Percentiles rank a stretch among this genome's conserved stretches.
Conservation (phyloP, 352 stramenopile species). For the Pythium dissimile region DNA sequence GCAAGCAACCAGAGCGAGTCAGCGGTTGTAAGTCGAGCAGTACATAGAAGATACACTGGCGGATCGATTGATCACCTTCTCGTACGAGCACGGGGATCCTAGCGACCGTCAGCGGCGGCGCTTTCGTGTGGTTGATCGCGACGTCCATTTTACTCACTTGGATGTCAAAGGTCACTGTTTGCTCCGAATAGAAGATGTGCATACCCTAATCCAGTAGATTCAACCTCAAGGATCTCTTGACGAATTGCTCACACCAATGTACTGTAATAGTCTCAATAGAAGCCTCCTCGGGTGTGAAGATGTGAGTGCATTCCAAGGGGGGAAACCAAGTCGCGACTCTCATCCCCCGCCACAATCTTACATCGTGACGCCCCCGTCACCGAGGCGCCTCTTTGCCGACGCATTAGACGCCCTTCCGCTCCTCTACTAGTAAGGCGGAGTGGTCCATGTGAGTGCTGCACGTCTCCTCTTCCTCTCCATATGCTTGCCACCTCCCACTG, state of each 20-base stretch:
- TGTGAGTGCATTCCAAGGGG: constrained; percentile 1
- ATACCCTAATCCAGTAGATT: neutral
- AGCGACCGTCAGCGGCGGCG: constrained; percentile 28
- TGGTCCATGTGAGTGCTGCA: constrained; percentile 4
- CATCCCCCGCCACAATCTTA: neutral
- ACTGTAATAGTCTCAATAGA: constrained; percentile 3
- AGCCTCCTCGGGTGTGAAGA: neutral
- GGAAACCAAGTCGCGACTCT: constrained; percentile 9
- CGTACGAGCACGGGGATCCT: constrained; percentile 40
- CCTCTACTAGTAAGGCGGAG: neutral
- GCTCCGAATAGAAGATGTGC: no score
- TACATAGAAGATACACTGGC: neutral
- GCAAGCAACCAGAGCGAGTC: no score
- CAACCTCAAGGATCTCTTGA: neutral
- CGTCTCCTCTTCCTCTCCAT: constrained; percentile 1
- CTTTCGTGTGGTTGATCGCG: neutral
- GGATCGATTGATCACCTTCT: constrained; percentile 27
- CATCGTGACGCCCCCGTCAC: neutral
- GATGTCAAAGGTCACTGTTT: no score
- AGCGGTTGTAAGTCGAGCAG: no score
- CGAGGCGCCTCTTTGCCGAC: neutral
- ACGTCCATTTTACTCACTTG: no score
- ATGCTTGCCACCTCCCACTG: neutral
- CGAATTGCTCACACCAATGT: neutral
- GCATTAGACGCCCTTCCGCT: neutral